Base-by-base conservation (phyloP, 805 yeast genomes). In the Saturnispora kantuleensis region DNA sequence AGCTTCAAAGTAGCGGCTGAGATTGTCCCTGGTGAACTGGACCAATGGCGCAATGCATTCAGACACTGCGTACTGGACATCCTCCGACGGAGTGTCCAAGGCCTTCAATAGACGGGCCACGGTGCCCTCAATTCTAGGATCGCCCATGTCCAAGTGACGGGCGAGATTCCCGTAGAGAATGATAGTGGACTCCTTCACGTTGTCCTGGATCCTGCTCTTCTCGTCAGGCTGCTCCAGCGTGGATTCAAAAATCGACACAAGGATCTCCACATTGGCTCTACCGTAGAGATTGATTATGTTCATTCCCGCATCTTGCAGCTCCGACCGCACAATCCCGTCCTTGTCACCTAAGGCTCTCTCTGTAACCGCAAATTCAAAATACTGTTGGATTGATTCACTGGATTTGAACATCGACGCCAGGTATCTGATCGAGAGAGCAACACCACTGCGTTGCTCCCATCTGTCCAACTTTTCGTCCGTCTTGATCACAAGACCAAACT, bases 81-180 rank as follows among this genome's bases (percentile, higher is more conserved):
- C 82, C 58, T 87, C 95, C 2, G 95, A 84, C 1, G 96, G 95
- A 0, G 93, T 83, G 37, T 80, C 84, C 39, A 93, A 68, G 1
- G 97, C 84, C 36, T 70, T 68, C 32, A 93, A 57, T 50, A 93
- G 68, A 54, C 88, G 72, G 28, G 77, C 79, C 35, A 86, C 76
- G 51, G 87, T 84, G 2, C 69, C 62, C 12, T 69, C 65, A 41
- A 89, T 67, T 59, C 96, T 75, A 1, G 70, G 54, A 56, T 93
- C 98, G 17, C 71, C 63, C 0, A 74, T 54, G 12, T 74, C 68
- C 62, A 93, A 71, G 67, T 93, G 96, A 48, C 84, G 82, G 1
- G 96, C 97, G 50, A 89, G 73, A 4, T 93, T 77, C 54, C 98
- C 98, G 56, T 90, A 93, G 38, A 90, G 68, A 46, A 93, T 82